A percentile compares a stretch with the other conserved stretches of the same genome.
These are phyloP conservation scores for Mrakia frigida DNA, from an alignment of 768 basidiomycete species.

Conservation along the genomic window DNA sequence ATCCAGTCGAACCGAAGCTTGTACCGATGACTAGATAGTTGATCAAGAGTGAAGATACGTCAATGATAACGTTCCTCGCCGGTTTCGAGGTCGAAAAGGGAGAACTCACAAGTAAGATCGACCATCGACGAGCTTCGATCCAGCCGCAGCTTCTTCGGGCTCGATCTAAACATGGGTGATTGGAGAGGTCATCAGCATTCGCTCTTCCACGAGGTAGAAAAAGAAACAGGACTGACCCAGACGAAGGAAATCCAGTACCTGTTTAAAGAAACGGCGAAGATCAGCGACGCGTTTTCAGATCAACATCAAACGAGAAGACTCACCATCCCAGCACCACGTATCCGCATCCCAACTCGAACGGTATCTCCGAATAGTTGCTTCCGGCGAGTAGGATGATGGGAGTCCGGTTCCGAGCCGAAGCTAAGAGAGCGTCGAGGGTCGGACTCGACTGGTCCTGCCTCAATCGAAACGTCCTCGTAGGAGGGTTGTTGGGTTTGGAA, in stretches of 20 bases:
- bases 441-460: background rate
- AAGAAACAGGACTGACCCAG: too few relatives aligned
- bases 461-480: background rate
- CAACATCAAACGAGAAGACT: too few relatives aligned
- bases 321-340: background rate
- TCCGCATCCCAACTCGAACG: background rate
- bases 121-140: background rate
- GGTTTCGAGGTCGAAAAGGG: too few relatives aligned
- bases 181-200: too few relatives aligned
- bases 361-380: background rate
- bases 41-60: too few relatives aligned
- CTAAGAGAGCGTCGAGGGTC: too few relatives aligned
- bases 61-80: too few relatives aligned
- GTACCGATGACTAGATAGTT: background rate
- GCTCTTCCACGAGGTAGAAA: too few relatives aligned
- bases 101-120: background rate
- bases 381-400: background rate
- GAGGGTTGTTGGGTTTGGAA: background rate
- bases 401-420: background rate
- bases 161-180: background rate
- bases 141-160: background rate
- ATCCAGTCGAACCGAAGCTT: constrained; percentile 2
- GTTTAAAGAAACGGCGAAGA: too few relatives aligned
- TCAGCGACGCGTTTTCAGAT: too few relatives aligned
- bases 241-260: background rate